These are phyloP conservation scores for Mycena filopes DNA, from an alignment of 768 basidiomycete genomes.

Conservation along the genomic window DNA sequence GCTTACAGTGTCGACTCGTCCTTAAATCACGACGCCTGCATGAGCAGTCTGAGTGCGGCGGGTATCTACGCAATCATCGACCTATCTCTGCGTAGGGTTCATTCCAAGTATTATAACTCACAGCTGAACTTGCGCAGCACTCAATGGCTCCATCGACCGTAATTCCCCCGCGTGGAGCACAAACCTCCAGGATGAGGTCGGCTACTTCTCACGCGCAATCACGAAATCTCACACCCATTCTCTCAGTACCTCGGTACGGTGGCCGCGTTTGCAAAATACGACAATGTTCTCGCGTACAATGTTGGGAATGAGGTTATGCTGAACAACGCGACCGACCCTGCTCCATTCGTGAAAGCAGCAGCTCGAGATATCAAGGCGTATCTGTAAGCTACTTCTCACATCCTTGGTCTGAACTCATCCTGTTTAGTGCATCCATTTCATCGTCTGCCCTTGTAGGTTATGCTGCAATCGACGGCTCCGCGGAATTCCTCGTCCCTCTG, in stretches of 20 bases:
- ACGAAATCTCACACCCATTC: neutral
- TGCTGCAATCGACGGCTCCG: too few relatives aligned
- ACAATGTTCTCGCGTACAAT: constrained; percentile 76
- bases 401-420: neutral
- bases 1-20: constrained; percentile 72
- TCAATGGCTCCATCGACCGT: constrained; percentile 76
- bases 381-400: constrained; percentile 58
- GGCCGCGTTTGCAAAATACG: constrained; percentile 67
- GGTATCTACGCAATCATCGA: constrained; percentile 79
- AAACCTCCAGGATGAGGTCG: constrained; percentile 59
- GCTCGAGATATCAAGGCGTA: constrained; percentile 68
- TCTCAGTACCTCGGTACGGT: constrained; percentile 65
- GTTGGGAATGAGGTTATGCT: constrained; percentile 71
- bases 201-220: neutral
- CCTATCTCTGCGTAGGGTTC: constrained; percentile 66
- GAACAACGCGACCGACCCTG: constrained; percentile 56
- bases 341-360: constrained; percentile 76
- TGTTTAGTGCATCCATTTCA: neutral
- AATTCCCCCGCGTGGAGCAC: constrained; percentile 68
- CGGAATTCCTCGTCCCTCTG: too few relatives aligned
- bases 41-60: constrained; percentile 64
- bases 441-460: too few relatives aligned
- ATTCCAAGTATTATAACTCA: neutral
- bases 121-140: constrained; percentile 36
- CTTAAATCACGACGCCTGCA: constrained; percentile 75